A percentile compares a stretch with the other conserved stretches of the same genome.
Evolutionary conservation across 169 alveolate genomes (phyloP).

Genomic region (Cryptosporidium andersoni): DNA sequence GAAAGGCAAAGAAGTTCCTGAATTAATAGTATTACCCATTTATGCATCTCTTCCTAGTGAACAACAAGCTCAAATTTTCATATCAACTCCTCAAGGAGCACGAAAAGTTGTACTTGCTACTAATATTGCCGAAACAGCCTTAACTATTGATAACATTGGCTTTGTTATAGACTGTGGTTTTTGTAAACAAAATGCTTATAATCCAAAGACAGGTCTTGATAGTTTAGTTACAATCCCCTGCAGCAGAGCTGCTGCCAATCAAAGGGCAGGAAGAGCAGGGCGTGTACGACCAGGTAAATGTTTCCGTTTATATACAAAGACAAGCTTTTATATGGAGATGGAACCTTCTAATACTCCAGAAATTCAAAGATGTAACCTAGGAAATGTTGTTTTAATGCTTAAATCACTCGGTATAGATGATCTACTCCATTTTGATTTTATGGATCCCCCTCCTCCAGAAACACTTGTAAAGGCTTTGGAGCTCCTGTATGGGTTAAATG

Average conservation of each 20-base stretch:
- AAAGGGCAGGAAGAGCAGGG: slow-evolving; percentile 99
- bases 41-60: slow-evolving; percentile 98
- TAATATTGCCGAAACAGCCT: slow-evolving; percentile 98
- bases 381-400: slow-evolving; percentile 90
- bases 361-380: slow-evolving; percentile 94
- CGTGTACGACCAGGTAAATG: slow-evolving; percentile 99
- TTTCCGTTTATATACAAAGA: slow-evolving; percentile 97
- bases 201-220: slow-evolving; percentile 98
- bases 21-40: slow-evolving; percentile 94
- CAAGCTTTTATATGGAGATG: slow-evolving; percentile 95
- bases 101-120: slow-evolving; percentile 98
- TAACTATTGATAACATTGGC: slow-evolving; percentile 98
- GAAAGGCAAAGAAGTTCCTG: slow-evolving; percentile 88
- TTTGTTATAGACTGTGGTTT: slow-evolving; percentile 98
- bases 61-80: slow-evolving; percentile 97
- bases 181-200: slow-evolving; percentile 95
- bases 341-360: slow-evolving; percentile 95
- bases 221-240: slow-evolving; percentile 97
- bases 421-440: slow-evolving; percentile 97
- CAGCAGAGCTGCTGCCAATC: slow-evolving; percentile 98
- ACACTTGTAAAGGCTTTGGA: slow-evolving; percentile 95
- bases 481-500: slow-evolving; percentile 96
- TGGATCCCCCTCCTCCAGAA: slow-evolving; percentile 99
- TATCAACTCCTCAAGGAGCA: slow-evolving; percentile 91
- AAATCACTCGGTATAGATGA: slow-evolving; percentile 97